Conservation (phyloP, 2,329 filamentous ascomycete genomes). For the Mollisia scopiformis region DNA sequence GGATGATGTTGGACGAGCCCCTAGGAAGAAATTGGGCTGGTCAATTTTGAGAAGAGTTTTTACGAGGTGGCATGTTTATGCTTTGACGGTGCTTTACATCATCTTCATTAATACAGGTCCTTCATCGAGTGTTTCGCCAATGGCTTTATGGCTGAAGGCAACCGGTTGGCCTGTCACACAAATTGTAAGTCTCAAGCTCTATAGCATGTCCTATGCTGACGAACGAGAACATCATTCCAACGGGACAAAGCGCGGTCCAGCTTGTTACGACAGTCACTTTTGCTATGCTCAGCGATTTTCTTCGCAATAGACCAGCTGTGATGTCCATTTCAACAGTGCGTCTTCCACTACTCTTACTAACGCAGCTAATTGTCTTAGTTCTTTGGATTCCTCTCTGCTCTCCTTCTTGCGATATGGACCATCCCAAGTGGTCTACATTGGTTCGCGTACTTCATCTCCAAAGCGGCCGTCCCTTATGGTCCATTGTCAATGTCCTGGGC, state of each 20-base stretch:
- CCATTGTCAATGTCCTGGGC: slow-evolving; percentile 54
- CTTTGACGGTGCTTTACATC: slow-evolving; percentile 41
- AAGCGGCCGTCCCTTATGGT: slow-evolving; percentile 35
- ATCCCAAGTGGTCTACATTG: slow-evolving; percentile 29
- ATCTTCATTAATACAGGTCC: slow-evolving; percentile 42
- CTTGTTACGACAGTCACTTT: slow-evolving; percentile 55
- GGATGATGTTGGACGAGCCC: slow-evolving; percentile 30
- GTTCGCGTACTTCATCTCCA: slow-evolving; percentile 41
- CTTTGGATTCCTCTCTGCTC: slow-evolving; percentile 37
- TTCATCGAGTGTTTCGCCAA: slow-evolving; percentile 40
- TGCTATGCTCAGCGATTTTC: slow-evolving; percentile 56
- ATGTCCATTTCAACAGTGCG: slow-evolving; percentile 38
- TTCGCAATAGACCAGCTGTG: slow-evolving; percentile 36
- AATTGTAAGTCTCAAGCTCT: slow-evolving; percentile 40
- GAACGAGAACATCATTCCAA: slow-evolving; percentile 49
- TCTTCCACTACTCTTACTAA: not conserved
- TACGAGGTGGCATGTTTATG: slow-evolving; percentile 43
- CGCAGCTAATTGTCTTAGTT: slow-evolving; percentile 28
- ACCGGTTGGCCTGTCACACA: slow-evolving; percentile 48
- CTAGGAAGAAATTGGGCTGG: slow-evolving; percentile 33
- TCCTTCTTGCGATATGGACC: slow-evolving; percentile 41
- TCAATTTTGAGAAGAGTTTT: slow-evolving; percentile 32
- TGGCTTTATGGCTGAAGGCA: slow-evolving; percentile 45
- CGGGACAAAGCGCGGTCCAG: slow-evolving; percentile 52
- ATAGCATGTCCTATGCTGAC: not conserved